A percentile compares a stretch with the other conserved stretches of the same genome.
These are phyloP conservation scores for Corynascus novoguineensis DNA, from an alignment of 495 filamentous ascomycete genomes.

Conservation along the genomic window DNA sequence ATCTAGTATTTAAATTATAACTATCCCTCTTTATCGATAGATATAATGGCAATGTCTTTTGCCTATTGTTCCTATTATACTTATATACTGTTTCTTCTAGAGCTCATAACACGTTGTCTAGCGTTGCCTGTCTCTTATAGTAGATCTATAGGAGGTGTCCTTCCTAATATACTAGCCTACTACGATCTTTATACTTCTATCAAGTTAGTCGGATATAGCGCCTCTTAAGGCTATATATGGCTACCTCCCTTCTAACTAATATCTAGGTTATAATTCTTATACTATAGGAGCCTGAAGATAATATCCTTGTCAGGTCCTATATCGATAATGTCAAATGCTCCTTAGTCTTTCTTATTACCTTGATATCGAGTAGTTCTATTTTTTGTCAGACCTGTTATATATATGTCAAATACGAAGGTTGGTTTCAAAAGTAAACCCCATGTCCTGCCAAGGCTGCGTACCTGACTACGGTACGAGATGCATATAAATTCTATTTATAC, in stretches of 20 bases:
- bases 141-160: too few relatives aligned
- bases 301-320: neutral
- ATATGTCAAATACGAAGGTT: too few relatives aligned
- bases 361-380: neutral
- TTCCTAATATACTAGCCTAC: neutral
- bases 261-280: neutral
- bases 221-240: neutral
- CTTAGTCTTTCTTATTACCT: neutral
- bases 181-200: too few relatives aligned
- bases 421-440: too few relatives aligned
- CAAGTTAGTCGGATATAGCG: too few relatives aligned
- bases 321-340: neutral
- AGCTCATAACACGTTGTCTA: neutral
- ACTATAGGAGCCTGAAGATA: neutral
- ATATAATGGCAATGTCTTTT: too few relatives aligned
- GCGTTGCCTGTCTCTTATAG: too few relatives aligned
- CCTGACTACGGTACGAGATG: too few relatives aligned
- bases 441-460: too few relatives aligned
- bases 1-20: too few relatives aligned
- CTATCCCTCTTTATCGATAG: too few relatives aligned
- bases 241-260: neutral
- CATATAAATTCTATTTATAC: too few relatives aligned
- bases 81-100: neutral
- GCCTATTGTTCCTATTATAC: neutral
- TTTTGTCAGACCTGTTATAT: neutral